Evolutionary conservation across 192 early-diverging fungal species (phyloP).

Genomic region (Coemansia sp.): DNA sequence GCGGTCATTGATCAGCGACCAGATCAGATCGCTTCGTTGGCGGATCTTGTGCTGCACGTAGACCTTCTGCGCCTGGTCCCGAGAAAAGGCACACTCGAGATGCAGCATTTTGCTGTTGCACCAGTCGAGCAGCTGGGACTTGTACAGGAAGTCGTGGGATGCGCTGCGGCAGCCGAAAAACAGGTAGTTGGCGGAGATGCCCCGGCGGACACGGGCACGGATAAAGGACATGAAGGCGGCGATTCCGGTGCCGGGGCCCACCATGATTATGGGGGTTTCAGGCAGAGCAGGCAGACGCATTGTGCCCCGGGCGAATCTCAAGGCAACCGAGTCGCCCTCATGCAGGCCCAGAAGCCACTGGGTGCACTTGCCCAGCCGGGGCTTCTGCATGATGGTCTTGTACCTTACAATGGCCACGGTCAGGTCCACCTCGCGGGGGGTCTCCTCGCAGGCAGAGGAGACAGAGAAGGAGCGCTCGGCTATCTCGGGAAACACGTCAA

Average conservation of each 20-base stretch:
- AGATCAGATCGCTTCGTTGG: conserved; percentile 52
- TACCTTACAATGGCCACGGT: conserved; percentile 86
- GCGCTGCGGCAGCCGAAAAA: conserved; percentile 82
- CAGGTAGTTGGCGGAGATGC: conserved; percentile 60
- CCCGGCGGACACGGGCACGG: conserved; percentile 53
- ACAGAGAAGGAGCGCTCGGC: conserved; percentile 85
- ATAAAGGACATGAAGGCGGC: conserved; percentile 88
- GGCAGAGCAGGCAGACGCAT: conserved; percentile 62
- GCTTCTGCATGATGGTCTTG: conserved; percentile 70
- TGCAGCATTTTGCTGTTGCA: conserved; percentile 52
- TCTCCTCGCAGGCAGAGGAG: conserved; percentile 59
- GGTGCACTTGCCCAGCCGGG: conserved; percentile 80
- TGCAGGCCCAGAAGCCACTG: conserved; percentile 60
- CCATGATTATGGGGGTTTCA: conserved; percentile 64
- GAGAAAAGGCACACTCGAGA: conserved; percentile 79
- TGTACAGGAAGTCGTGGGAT: conserved; percentile 74
- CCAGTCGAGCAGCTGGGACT: conserved; percentile 61
- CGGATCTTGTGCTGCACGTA: conserved; percentile 47
- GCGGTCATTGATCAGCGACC: conserved; percentile 59
- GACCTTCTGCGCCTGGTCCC: conserved; percentile 60
- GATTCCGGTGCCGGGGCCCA: conserved; percentile 88
- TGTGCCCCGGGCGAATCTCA: conserved; percentile 64
- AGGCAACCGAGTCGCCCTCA: conserved; percentile 22
- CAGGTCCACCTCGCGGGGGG: conserved; percentile 58
- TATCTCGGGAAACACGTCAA: conserved; percentile 82